Percentiles rank a stretch among this genome's conserved stretches.
These are phyloP conservation scores for Pleurotus salmoneostramineus DNA, from an alignment of 768 basidiomycete genomes.

Conservation along the genomic window DNA sequence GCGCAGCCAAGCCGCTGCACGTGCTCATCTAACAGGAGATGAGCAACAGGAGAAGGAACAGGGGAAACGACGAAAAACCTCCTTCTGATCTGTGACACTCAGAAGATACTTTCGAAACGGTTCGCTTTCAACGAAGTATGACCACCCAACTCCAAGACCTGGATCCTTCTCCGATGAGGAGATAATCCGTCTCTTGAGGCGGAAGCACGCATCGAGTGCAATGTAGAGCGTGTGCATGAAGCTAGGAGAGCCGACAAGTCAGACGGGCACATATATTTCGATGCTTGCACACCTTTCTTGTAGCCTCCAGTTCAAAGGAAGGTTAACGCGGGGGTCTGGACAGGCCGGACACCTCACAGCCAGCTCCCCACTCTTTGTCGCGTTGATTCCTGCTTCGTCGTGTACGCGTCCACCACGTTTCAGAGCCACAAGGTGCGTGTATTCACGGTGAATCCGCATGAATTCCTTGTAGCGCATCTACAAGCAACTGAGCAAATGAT, in stretches of 20 bases:
- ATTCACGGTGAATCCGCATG: slow-evolving; percentile 14
- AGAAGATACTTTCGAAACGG: slow-evolving; percentile 9
- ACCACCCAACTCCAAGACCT: slow-evolving; percentile 15
- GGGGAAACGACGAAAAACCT: neutral
- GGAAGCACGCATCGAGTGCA: slow-evolving; percentile 10
- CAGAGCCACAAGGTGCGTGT: slow-evolving; percentile 14
- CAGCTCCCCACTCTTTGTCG: slow-evolving; percentile 14
- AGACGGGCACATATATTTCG: neutral
- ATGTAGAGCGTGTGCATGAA: slow-evolving; percentile 9
- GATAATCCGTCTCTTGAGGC: slow-evolving; percentile 6
- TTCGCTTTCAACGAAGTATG: slow-evolving; percentile 14
- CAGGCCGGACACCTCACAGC: slow-evolving; percentile 24
- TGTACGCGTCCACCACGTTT: slow-evolving; percentile 17
- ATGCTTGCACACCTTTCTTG: neutral
- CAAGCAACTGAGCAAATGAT: neutral
- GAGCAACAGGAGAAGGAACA: neutral
- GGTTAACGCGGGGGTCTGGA: slow-evolving; percentile 21
- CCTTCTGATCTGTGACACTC: slow-evolving; percentile 5
- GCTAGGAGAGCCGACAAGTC: neutral
- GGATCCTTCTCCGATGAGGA: slow-evolving; percentile 14
- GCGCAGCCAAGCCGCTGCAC: no score
- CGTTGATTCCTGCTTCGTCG: slow-evolving; percentile 11
- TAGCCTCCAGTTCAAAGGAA: slow-evolving; percentile 13
- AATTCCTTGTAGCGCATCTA: slow-evolving; percentile 19
- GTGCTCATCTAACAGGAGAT: neutral